Percentiles rank a stretch among this genome's conserved stretches.
These are phyloP conservation scores for Dysphania ambrosioides DNA, from an alignment of 148 eudicot species.

Conservation along the genomic window DNA sequence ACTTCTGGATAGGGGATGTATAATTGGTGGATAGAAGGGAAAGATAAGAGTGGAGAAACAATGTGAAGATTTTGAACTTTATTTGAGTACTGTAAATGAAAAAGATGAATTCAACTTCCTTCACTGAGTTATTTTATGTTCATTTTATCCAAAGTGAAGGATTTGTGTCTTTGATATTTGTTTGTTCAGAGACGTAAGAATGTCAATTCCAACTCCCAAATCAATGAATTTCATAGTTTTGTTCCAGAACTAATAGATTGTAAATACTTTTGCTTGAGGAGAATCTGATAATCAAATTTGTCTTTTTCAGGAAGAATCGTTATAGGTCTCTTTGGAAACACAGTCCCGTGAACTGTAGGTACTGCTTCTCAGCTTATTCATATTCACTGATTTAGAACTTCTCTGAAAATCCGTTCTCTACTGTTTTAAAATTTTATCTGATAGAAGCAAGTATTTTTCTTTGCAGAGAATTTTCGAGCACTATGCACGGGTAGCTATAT, in stretches of 20 bases:
- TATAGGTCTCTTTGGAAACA: slow-evolving; percentile 84
- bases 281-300: slow-evolving; percentile 11
- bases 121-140: not conserved
- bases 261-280: not conserved
- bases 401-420: not conserved
- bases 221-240: not conserved
- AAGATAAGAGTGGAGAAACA: not conserved
- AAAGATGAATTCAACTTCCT: not conserved
- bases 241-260: not conserved
- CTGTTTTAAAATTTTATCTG: not conserved
- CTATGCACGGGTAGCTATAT: slow-evolving; percentile 96
- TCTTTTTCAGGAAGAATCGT: slow-evolving; percentile 71
- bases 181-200: not conserved
- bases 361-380: slow-evolving; percentile 9
- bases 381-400: not conserved
- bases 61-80: not conserved
- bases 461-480: slow-evolving; percentile 96
- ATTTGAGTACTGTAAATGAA: not conserved
- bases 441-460: slow-evolving; percentile 14
- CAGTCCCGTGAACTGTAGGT: slow-evolving; percentile 92
- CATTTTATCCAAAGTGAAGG: not conserved
- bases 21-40: not conserved
- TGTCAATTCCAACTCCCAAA: not conserved
- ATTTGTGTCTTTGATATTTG: not conserved
- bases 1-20: not conserved